Evolutionary conservation across 2,329 filamentous ascomycete genomes (phyloP).

Genomic region (Diaporthe nobilis): DNA sequence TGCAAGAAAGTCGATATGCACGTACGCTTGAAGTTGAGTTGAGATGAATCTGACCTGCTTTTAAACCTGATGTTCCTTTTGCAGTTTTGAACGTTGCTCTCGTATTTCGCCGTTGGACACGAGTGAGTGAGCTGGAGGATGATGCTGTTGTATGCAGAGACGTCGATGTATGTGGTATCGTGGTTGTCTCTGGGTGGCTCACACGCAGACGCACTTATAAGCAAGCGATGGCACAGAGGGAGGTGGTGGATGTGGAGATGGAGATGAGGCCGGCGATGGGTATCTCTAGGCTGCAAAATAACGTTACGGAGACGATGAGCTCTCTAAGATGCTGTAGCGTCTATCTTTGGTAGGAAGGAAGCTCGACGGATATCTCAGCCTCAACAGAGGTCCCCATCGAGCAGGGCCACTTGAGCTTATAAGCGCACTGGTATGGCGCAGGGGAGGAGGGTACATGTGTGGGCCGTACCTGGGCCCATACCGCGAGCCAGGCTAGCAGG

Average conservation of each 20-base stretch:
- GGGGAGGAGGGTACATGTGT: conserved; percentile 34
- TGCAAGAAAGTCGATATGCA: conserved; percentile 16
- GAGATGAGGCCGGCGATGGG: conserved; percentile 34
- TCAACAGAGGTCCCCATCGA: conserved; percentile 32
- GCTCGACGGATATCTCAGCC: conserved; percentile 39
- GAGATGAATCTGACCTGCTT: background rate
- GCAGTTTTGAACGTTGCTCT: background rate
- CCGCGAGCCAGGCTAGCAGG: conserved; percentile 27
- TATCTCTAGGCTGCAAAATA: conserved; percentile 39
- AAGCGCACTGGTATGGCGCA: conserved; percentile 34
- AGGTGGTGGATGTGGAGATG: conserved; percentile 22
- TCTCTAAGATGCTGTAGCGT: conserved; percentile 31
- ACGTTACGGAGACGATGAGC: conserved; percentile 30
- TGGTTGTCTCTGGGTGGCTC: background rate
- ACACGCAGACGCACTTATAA: conserved; percentile 24
- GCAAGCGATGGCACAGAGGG: conserved; percentile 13
- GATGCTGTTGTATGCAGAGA: conserved; percentile 3
- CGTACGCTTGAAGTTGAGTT: conserved; percentile 15
- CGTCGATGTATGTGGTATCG: background rate
- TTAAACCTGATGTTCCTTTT: background rate
- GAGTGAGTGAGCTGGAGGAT: background rate
- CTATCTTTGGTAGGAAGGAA: conserved; percentile 40
- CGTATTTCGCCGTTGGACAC: background rate
- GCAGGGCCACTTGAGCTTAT: conserved; percentile 38
- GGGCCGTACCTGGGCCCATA: conserved; percentile 25